A percentile compares a stretch with the other conserved stretches of the same genome.
These are phyloP conservation scores for Solanum pinnatisectum DNA, from an alignment of 257 asterid genomes.

Conservation along the genomic window DNA sequence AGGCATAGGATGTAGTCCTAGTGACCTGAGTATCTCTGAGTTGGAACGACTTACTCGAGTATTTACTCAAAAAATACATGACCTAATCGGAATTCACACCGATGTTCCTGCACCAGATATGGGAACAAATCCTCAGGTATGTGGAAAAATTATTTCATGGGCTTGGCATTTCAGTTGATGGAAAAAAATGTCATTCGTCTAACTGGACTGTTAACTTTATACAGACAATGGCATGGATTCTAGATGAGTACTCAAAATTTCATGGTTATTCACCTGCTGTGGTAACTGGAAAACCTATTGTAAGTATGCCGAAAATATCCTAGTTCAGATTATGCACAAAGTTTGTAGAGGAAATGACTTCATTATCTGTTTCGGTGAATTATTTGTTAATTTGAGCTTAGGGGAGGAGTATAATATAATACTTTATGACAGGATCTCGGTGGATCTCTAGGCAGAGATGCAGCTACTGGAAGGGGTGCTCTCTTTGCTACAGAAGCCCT, in stretches of 20 bases:
- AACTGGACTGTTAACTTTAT: background rate
- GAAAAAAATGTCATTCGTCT: background rate
- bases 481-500: conserved; percentile 51
- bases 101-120: conserved; percentile 74
- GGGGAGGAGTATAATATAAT: background rate
- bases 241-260: conserved; percentile 63
- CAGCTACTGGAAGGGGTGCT: conserved; percentile 66
- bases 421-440: conserved; percentile 42
- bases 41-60: conserved; percentile 61
- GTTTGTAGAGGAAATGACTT: background rate
- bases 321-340: background rate
- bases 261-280: conserved; percentile 67
- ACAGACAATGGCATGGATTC: conserved; percentile 72
- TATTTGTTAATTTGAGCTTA: background rate
- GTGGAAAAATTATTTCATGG: background rate
- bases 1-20: conserved; percentile 83
- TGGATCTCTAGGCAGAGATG: conserved; percentile 70
- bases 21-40: conserved; percentile 61
- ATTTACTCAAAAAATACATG: conserved; percentile 57
- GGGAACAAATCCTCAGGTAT: conserved; percentile 45
- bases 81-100: conserved; percentile 42
- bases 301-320: conserved; percentile 8
- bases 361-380: background rate
- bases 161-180: background rate
- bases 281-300: conserved; percentile 59